Evolutionary conservation across 2,329 filamentous ascomycete genomes (phyloP).

Genomic region (Verticillium isaacii): DNA sequence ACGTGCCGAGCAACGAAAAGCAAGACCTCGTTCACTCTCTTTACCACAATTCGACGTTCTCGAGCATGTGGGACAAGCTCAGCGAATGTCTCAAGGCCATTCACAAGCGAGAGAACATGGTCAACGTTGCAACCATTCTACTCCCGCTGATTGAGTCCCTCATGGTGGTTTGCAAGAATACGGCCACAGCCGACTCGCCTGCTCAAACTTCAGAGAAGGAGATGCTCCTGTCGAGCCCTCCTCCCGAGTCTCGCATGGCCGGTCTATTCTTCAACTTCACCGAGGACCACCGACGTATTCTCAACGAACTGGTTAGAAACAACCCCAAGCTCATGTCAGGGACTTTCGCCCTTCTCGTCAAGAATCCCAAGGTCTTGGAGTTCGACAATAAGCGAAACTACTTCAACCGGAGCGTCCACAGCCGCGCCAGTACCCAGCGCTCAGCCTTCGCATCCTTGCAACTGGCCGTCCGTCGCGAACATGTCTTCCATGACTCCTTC

Average conservation of each 20-base stretch:
- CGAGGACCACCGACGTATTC: conserved; percentile 92
- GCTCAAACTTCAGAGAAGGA: conserved; percentile 51
- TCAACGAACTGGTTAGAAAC: conserved; percentile 95
- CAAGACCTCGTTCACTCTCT: conserved; percentile 81
- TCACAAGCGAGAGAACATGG: conserved; percentile 86
- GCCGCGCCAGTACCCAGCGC: conserved; percentile 61
- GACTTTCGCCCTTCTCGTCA: conserved; percentile 91
- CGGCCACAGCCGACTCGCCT: conserved; percentile 67
- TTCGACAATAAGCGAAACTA: conserved; percentile 99
- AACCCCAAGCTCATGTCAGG: conserved; percentile 99
- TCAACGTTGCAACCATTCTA: conserved; percentile 94
- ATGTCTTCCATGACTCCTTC: conserved; percentile 98
- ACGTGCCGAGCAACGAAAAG: conserved; percentile 58
- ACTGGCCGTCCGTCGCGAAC: conserved; percentile 83
- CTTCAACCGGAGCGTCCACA: conserved; percentile 90
- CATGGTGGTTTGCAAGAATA: conserved; percentile 99
- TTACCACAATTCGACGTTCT: conserved; percentile 88
- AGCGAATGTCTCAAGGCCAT: conserved; percentile 86
- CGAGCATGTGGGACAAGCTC: conserved; percentile 85
- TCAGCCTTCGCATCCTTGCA: conserved; percentile 70
- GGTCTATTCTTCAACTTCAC: conserved; percentile 96
- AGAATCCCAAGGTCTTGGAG: conserved; percentile 97
- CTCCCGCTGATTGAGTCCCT: conserved; percentile 91
- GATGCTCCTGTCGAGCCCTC: conserved; percentile 63
- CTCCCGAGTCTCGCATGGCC: conserved; percentile 77